phyloP scores from a whole-genome alignment of 106 monocot genomes.

The Iris macrosiphon region DNA sequence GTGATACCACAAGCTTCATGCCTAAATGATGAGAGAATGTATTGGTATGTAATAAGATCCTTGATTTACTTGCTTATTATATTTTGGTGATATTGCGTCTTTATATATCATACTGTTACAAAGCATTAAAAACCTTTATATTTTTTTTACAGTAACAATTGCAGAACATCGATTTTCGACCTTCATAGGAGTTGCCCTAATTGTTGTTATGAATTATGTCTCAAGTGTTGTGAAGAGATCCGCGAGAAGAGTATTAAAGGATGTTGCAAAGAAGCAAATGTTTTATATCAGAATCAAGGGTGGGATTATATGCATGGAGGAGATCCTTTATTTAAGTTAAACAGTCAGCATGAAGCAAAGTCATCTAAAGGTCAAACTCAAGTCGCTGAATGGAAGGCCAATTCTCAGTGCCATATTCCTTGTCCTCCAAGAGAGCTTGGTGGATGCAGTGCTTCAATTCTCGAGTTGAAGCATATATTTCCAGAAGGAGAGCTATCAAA shows the following conservation, averaged over 20 bases:
- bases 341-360: not conserved
- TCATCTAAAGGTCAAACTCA: not conserved
- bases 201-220: constrained; percentile 74
- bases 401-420: constrained; percentile 32
- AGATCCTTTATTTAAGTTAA: not conserved
- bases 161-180: constrained; percentile 68
- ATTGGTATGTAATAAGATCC: constrained; percentile 35
- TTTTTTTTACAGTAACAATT: constrained; percentile 44
- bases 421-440: constrained; percentile 54
- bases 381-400: constrained; percentile 26
- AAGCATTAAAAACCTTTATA: not conserved
- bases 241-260: constrained; percentile 26
- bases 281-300: constrained; percentile 26
- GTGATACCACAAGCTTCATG: constrained; percentile 22
- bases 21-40: constrained; percentile 53
- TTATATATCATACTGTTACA: not conserved
- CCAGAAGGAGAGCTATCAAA: constrained; percentile 17
- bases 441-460: constrained; percentile 39
- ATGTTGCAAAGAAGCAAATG: constrained; percentile 7
- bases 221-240: constrained; percentile 55
- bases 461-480: constrained; percentile 46
- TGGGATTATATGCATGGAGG: constrained; percentile 55
- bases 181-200: constrained; percentile 51
- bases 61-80: not conserved
- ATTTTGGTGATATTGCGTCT: not conserved